Evolutionary conservation across 1,139 yeast genomes (phyloP), one percentile per base, ranked within the genome.

Genomic region (Arxiozyma slooffiae): DNA sequence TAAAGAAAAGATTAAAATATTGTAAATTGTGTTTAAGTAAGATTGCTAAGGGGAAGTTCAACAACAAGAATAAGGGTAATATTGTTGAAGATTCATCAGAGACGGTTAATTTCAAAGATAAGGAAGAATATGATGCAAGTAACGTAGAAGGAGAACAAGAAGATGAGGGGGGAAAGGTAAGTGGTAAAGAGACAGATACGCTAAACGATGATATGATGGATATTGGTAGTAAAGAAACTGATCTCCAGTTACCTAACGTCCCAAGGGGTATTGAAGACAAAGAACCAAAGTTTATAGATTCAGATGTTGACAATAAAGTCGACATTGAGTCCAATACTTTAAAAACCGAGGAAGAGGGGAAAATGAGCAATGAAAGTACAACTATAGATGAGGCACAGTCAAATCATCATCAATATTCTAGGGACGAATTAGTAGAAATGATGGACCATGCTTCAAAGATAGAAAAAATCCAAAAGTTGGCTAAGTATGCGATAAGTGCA

Each of bases 401-500:
- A 36, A 21, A 20, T 16, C 46, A n/a, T n/a, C n/a, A n/a, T n/a
- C n/a, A 47, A 34, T 54, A 56, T 23, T 36, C 53, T 9, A 53
- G 52, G 26, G 41, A 51, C 11, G 58, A 57, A 22, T 48, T 63
- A 7, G 41, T 52, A 18, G 47, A 51, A 1, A 62, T 66, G 53
- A 60, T 66, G 64, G 61, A 63, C 40, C 54, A 57, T 20, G 55
- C 64, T 3, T 53, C 48, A 9, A 55, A 57, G 41, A 59, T 66
- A 17, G 63, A 61, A n/a, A 72, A 75, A 57, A 85, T 89, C 0
- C 97, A 90, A 63, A 88, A 85, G 62, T 85, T 81, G 57, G 94
- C 97, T 48, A 86, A 84, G 66, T 92, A 82, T 67, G 97, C 97
- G 3, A 83, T 90, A 9, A 86, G 96, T 47, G 98, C 98, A 0